Evolutionary conservation across 441 rosid species (phyloP).

Genomic region (Eutrema salsugineum): DNA sequence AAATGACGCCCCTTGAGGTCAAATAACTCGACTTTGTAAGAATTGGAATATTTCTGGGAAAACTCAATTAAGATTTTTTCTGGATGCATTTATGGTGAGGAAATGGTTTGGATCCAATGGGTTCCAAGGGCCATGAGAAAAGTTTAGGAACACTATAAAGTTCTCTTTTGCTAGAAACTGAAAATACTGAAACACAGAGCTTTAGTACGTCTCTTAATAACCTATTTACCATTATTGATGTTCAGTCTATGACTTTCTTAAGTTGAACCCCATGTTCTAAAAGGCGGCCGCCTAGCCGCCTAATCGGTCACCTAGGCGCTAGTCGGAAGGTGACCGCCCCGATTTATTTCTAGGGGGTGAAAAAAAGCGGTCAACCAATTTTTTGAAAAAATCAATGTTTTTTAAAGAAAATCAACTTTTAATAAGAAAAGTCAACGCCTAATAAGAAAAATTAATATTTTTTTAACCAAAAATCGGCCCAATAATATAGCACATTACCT

Average conservation of each 20-base stretch:
- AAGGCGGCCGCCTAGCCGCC: no score
- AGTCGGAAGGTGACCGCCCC: no score
- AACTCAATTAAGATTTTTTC: not conserved
- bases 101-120: not conserved
- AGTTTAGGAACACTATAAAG: constrained; percentile 3
- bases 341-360: no score
- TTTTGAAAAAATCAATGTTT: no score
- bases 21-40: not conserved
- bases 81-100: not conserved
- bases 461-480: no score
- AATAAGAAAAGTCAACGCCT: no score
- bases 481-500: no score
- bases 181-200: not conserved
- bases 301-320: no score
- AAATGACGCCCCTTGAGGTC: not conserved
- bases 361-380: no score
- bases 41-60: not conserved
- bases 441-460: no score
- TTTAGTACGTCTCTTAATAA: not conserved
- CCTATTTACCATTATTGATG: not conserved
- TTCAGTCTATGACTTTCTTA: not conserved
- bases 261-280: no score
- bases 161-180: not conserved
- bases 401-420: no score
- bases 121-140: not conserved